Base-by-base conservation (phyloP, 176 grass and related monocot genomes). In the Eremochloa ophiuroides region DNA sequence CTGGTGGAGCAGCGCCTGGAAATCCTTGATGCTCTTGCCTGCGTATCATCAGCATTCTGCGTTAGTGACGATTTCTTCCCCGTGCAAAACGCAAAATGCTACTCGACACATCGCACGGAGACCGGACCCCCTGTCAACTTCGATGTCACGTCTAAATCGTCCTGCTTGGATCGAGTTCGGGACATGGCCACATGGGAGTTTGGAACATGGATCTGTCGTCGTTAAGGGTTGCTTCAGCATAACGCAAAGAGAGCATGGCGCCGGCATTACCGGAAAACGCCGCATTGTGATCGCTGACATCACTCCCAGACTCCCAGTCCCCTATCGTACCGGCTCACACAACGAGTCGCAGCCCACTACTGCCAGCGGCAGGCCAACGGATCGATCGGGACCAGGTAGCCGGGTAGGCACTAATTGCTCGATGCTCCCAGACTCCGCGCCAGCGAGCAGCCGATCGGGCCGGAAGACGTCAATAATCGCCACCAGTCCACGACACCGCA, bases 21-120 rank as follows among this genome's bases (percentile, higher is more conserved):
- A 97, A 66, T 97, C 94, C 70, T 87, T 83, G 77, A 97, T 89
- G 35, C 86, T 70, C 64, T 94, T 85, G 46, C 89, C 94, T 97
- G 89, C 35, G 48, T 6, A 20, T 7, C 71, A 58, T 38, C n/a
- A 37, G 63, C 7, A 11, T 33, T 3, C 25, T 6, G 34, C 34
- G 34, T 35, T 35, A 35, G n/a, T n/a, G n/a, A 35, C 4, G 34
- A 35, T 35, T 35, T 35, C n/a, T n/a, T n/a, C n/a, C n/a, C n/a
- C n/a, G n/a, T n/a, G n/a, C n/a, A n/a, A n/a, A n/a, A n/a, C n/a
- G n/a, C n/a, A n/a, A n/a, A n/a, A n/a, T 28, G 27, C 25, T 69
- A 38, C 6, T 2, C 35, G 51, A 10, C 28, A 26, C 71, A 31
- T 16, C 17, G 17, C 16, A 35, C 44, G 7, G 55, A 25, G 50